Evolutionary conservation across 2,329 filamentous ascomycete genomes (phyloP), one percentile per base, ranked within the genome.

Genomic region (Fusarium sp.): DNA sequence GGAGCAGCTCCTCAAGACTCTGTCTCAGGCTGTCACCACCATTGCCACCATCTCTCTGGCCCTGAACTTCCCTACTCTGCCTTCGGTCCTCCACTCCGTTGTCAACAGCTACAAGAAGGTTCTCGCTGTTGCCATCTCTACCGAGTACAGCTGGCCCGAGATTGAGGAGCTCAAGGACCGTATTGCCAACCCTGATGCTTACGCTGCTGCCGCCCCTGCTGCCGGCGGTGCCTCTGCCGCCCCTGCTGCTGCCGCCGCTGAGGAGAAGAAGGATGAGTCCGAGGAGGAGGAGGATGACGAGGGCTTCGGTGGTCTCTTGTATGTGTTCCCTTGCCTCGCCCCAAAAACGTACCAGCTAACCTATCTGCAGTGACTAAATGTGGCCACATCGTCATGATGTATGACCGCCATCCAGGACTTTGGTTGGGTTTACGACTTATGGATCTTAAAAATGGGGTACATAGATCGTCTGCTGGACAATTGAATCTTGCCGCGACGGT

Each of bases 81-180:
- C 95, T 71, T 97, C 95, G 57, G 88, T 98, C 81, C 90, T 97
- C 74, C 95, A 99, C 91, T 96, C 92, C 70, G 73, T 99, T 70
- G 85, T 98, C 87, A 99, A 98, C 88, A 80, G 84, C 75, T 99
- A 99, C 92, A 99, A 99, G 93, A 97, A 97, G 77, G 83, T 91
- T 70, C 84, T 98, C 71, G 85, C 95, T 70, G 88, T 97, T 73
- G 96, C 95, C 74, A 79, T 99, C 74, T 86, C 88, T 81, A 97
- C 92, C 72, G 93, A 96, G 70, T 90, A 89, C 86, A 89, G 88
- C 81, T 99, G 95, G 94, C 88, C 93, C 73, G 92, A 92, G 81
- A 97, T 99, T 75, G 88, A 96, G 75, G 86, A 97, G 82, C 90
- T 99, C 84, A 99, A 99, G 91, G 95, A 99, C 84, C 93, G 95